These are phyloP conservation scores for Alternaria gaisen DNA, from an alignment of 2,329 filamentous ascomycete genomes.

Conservation along the genomic window DNA sequence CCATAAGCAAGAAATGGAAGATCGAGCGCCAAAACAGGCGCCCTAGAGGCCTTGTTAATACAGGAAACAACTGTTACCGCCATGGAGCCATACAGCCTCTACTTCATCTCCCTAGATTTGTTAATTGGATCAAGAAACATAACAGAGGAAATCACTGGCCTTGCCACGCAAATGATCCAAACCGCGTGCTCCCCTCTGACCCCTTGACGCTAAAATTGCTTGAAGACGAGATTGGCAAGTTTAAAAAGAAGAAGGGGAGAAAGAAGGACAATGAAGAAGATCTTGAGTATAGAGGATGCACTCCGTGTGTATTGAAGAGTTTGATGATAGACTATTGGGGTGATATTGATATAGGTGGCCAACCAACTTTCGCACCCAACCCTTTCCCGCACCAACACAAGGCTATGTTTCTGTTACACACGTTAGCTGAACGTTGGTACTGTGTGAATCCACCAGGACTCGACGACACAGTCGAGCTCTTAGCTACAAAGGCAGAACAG, in stretches of 20 bases:
- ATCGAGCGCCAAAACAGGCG: not conserved
- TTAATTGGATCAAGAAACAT: not conserved
- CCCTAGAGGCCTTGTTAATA: not conserved
- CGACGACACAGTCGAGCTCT: fast-evolving
- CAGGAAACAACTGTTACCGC: not conserved
- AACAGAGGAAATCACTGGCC: not conserved
- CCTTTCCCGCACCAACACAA: not conserved
- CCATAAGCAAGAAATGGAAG: not conserved
- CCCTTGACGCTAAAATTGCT: too few relatives aligned
- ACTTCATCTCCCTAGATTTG: not conserved
- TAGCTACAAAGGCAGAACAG: too few relatives aligned
- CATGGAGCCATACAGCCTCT: not conserved
- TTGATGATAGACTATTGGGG: too few relatives aligned
- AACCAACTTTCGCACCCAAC: not conserved
- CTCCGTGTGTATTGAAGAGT: too few relatives aligned
- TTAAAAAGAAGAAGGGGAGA: not conserved
- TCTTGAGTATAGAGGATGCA: too few relatives aligned
- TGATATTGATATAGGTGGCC: too few relatives aligned
- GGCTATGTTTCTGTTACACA: not conserved
- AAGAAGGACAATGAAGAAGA: not conserved
- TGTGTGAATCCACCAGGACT: not conserved
- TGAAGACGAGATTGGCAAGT: too few relatives aligned
- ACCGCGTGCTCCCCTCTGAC: not conserved
- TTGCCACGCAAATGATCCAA: not conserved
- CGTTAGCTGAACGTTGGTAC: not conserved